Base-by-base conservation (phyloP, 441 rosid species). In the Macaranga tanarius region DNA sequence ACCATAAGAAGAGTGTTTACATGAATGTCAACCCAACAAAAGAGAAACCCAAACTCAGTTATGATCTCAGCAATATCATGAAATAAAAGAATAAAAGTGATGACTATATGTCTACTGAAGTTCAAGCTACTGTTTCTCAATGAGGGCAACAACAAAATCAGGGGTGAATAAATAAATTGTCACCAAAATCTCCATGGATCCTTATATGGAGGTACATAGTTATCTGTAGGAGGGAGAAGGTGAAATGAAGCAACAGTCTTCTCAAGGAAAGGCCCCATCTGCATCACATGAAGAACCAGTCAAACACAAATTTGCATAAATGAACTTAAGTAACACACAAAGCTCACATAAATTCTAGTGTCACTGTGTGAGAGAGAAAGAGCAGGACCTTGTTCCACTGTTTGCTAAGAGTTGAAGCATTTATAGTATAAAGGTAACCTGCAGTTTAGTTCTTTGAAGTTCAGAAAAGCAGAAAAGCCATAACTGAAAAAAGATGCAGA, bases 171-270 rank as follows among this genome's bases (percentile, higher is more conserved):
- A 54, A 52, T 9, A 40, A 60, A 67, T 45, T 26, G 50, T 91
- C 92, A 93, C 98, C 97, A 91, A 85, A 93, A 93, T 86, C 98
- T 88, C 98, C 97, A 93, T n/a, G 98, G 97, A 84, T 93, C 97
- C 77, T 93, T 93, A 78, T 61, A 91, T 45, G 98, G 98, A 82
- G 97, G 96, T 69, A 92, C 93, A 72, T 92, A 93, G 75, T 76
- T 82, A 65, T 84, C 86, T n/a, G 93, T 90, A 8, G 92, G 88
- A 64, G 93, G 89, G 62, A 90, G 86, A 77, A 93, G 95, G 65
- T 86, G 91, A 78, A 93, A 92, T 6, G 98, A 89, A 31, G 73
- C 89, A 34, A 87, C 93, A 40, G 88, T 77, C 81, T 56, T 87
- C 79, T 88, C 79, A 73, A 94, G 73, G 31, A 81, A 82, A 31